Percentiles rank a stretch among this genome's conserved stretches.
Conservation (phyloP, 2,329 filamentous ascomycete genomes). For the Aspergillus chevalieri region DNA sequence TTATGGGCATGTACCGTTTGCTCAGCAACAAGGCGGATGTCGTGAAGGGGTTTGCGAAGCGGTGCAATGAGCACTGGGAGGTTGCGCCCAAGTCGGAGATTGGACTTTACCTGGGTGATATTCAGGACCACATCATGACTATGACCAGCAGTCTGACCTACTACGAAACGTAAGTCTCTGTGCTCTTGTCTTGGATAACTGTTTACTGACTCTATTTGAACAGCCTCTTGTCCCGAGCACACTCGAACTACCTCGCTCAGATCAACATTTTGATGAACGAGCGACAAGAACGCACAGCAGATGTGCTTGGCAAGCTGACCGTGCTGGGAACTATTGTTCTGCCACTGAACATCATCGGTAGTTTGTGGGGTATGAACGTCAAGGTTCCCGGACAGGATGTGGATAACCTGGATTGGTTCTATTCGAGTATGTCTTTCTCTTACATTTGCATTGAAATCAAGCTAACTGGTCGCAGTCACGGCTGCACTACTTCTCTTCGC, state of each 20-base stretch:
- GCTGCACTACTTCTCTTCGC: constrained; percentile 73
- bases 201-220: constrained; percentile 2
- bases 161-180: constrained; percentile 74
- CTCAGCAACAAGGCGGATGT: constrained; percentile 97
- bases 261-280: constrained; percentile 99
- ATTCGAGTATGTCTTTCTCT: constrained; percentile 41
- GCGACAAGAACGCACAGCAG: constrained; percentile 88
- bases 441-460: not conserved
- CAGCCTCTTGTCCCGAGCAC: constrained; percentile 81
- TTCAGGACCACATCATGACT: constrained; percentile 97
- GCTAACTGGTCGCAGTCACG: constrained; percentile 46
- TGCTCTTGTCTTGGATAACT: not conserved
- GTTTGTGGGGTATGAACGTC: constrained; percentile 98
- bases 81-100: constrained; percentile 93
- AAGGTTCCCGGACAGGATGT: constrained; percentile 87
- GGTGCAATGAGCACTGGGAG: constrained; percentile 97
- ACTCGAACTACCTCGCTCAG: constrained; percentile 96
- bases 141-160: constrained; percentile 96
- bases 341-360: constrained; percentile 98
- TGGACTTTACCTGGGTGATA: constrained; percentile 94
- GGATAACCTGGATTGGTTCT: constrained; percentile 73
- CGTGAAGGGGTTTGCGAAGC: constrained; percentile 97
- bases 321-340: constrained; percentile 95
- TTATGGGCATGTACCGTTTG: constrained; percentile 90
- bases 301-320: constrained; percentile 89